Base-by-base conservation (phyloP, 2,329 filamentous ascomycete species). In the Alternaria ventricosa region DNA sequence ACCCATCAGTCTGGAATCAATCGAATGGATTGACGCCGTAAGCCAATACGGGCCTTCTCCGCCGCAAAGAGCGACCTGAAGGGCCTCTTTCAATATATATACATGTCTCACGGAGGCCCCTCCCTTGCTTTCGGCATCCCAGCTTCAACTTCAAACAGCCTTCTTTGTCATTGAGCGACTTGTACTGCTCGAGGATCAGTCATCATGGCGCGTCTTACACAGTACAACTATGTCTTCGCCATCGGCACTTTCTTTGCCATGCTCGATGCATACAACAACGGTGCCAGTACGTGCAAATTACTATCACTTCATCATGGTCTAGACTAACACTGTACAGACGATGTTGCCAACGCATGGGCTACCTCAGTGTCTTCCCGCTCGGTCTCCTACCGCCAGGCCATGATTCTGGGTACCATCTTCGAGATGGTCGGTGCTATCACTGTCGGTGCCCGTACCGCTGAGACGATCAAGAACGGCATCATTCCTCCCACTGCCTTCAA, bases 311-410 rank as follows among this genome's bases (percentile, higher is more conserved):
- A 3, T 12, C 28, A 11, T 6, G 8, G 12, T 4, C 13, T 5
- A 6, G 28, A 22, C 66, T 72, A 55, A 76, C 61, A 57, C 30
- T 13, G 4, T 45, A n/a, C n/a, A 78, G 89, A 94, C 80, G 92
- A 94, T 90, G 92, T 95, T 61, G 92, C 92, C 75, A 95, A 95
- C 82, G 84, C 92, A 55, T 94, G 91, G 90, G 92, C 92, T 59
- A 94, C 92, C 71, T 90, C 88, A 73, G 91, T 94, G 63, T 94
- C 92, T 20, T 94, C 92, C n/a, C 84, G 92, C 57, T 94, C 92
- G 69, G 85, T 93, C 74, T 84, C 89, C 3, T 91, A 92, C 82
- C 81, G 87, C 70, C 88, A 90, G 80, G 90, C 83, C 64, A 84
- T 85, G 81, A 57, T 81, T 55, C 72, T 85, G 18, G 82, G 81